A percentile compares a stretch with the other conserved stretches of the same genome.
phyloP scores from a whole-genome alignment of 2,329 filamentous ascomycete genomes.

The Calonectria montana region DNA sequence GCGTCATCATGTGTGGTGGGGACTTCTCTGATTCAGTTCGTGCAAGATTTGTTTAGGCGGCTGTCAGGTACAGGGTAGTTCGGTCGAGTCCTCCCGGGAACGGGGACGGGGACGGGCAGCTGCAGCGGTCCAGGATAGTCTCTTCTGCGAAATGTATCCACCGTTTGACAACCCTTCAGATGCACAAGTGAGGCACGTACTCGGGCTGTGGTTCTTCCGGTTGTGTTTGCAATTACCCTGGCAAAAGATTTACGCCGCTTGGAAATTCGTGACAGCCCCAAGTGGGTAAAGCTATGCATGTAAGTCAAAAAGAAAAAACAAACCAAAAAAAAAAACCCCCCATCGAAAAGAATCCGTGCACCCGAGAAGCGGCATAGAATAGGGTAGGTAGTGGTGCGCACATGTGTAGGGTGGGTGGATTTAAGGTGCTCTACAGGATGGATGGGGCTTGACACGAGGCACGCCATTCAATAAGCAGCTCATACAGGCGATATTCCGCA shows the following conservation, averaged over 20 bases:
- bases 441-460: not conserved
- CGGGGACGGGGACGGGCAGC: constrained; percentile 5
- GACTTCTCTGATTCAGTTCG: not conserved
- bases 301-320: not conserved
- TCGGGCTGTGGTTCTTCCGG: not conserved
- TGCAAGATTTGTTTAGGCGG: constrained; percentile 7
- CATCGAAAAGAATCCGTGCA: not conserved
- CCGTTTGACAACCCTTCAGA: constrained; percentile 2
- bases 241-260: not conserved
- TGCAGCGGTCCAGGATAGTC: constrained; percentile 17
- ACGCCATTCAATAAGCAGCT: constrained; percentile 5
- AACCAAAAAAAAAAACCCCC: not conserved
- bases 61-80: constrained; percentile 27
- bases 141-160: constrained; percentile 12
- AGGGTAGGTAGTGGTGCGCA: not conserved
- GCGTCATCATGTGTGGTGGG: constrained; percentile 14
- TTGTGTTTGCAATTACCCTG: constrained; percentile 15
- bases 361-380: not conserved
- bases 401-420: not conserved
- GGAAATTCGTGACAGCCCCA: not conserved
- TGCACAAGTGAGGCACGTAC: constrained; percentile 15
- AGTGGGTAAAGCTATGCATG: not conserved
- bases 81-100: not conserved
- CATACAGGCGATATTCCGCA: not conserved
- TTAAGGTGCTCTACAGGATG: not conserved